Conservation (phyloP, 192 early-diverging fungal species). For the Coemansia sp. region DNA sequence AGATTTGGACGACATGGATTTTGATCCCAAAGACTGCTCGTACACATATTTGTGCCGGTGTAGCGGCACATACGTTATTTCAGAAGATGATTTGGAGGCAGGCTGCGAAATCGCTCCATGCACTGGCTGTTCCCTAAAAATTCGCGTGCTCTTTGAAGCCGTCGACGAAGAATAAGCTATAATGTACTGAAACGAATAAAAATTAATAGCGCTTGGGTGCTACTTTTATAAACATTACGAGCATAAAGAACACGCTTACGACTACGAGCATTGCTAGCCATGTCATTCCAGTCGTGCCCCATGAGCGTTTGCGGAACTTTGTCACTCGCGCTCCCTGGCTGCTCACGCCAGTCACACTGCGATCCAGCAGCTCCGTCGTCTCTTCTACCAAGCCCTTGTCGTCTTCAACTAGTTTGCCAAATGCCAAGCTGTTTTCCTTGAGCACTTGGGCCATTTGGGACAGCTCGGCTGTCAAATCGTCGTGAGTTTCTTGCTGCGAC, state of each 20-base stretch:
- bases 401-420: conserved; percentile 41
- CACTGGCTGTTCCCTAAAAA: conserved; percentile 66
- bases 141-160: conserved; percentile 66
- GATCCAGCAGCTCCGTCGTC: conserved; percentile 26
- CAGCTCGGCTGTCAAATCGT: conserved; percentile 46
- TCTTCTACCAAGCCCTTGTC: conserved; percentile 49
- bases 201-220: conserved; percentile 52
- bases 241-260: conserved; percentile 45
- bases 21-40: conserved; percentile 50
- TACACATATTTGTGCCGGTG: conserved; percentile 68
- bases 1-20: conserved; percentile 82
- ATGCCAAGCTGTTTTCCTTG: conserved; percentile 48
- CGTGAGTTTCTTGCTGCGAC: conserved; percentile 48
- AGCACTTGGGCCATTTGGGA: conserved; percentile 41
- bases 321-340: conserved; percentile 37
- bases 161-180: conserved; percentile 36
- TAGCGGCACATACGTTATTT: conserved; percentile 61
- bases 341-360: conserved; percentile 34
- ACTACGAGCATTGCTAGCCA: conserved; percentile 47
- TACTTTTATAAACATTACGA: conserved; percentile 51
- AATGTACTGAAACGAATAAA: neutral
- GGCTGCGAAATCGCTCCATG: conserved; percentile 66
- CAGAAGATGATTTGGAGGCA: conserved; percentile 63
- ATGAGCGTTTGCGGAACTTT: conserved; percentile 53
- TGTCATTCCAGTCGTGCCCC: conserved; percentile 54